Percentiles rank a stretch among this genome's conserved stretches.
Evolutionary conservation across 208 protist species (phyloP).

Genomic region (Naegleria fowleri): DNA sequence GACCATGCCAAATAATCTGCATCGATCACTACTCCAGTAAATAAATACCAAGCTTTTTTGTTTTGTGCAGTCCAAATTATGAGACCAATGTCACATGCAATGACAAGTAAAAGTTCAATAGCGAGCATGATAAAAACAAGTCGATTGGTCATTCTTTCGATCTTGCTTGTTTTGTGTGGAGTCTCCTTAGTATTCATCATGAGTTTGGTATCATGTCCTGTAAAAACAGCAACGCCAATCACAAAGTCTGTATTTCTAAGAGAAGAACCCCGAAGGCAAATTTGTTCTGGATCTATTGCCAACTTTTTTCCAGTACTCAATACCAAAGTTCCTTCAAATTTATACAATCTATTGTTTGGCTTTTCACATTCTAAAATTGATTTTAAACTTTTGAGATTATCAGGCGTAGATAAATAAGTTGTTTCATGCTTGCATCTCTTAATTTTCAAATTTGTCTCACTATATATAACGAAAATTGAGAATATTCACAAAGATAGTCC

Average conservation of each 20-base stretch:
- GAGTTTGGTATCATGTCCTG: slow-evolving; percentile 52
- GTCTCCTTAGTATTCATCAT: slow-evolving; percentile 46
- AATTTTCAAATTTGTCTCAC: slow-evolving; percentile 27
- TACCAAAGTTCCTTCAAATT: slow-evolving; percentile 27
- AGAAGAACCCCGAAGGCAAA: slow-evolving; percentile 34
- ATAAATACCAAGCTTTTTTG: background rate
- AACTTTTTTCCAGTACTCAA: background rate
- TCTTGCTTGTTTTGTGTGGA: slow-evolving; percentile 39
- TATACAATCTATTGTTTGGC: slow-evolving; percentile 37
- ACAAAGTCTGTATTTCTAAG: slow-evolving; percentile 34
- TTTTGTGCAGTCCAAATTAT: slow-evolving; percentile 22
- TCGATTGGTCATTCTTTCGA: slow-evolving; percentile 47
- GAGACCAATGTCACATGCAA: slow-evolving; percentile 39
- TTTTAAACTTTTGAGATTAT: background rate
- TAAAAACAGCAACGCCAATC: slow-evolving; percentile 42
- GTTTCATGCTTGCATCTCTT: background rate
- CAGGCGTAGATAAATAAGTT: background rate
- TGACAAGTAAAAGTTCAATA: slow-evolving; percentile 46
- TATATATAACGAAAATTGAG: background rate
- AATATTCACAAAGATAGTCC: background rate
- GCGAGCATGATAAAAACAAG: slow-evolving; percentile 50
- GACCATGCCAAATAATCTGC: slow-evolving; percentile 14
- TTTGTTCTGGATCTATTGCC: slow-evolving; percentile 29
- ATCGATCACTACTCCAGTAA: background rate
- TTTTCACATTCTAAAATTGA: slow-evolving; percentile 29